Conservation (phyloP, 768 basidiomycete genomes). For the Dioszegia crocea region DNA sequence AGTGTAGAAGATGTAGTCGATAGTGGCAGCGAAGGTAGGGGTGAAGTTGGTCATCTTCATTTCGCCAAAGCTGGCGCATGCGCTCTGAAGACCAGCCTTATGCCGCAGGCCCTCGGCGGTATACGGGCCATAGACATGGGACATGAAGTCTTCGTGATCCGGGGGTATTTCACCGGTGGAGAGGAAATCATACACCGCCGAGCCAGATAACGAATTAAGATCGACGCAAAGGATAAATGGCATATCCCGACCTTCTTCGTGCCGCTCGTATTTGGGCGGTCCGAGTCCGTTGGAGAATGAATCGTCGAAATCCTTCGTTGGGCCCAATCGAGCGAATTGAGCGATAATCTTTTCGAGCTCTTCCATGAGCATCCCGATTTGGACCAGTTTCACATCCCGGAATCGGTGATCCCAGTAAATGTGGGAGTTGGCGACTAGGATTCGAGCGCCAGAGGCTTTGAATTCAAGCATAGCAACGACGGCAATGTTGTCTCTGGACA, state of each 20-base stretch:
- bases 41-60: slow-evolving; percentile 82
- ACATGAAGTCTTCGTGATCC: slow-evolving; percentile 87
- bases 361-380: slow-evolving; percentile 84
- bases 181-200: slow-evolving; percentile 89
- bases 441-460: slow-evolving; percentile 74
- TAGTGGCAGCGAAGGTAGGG: slow-evolving; percentile 74
- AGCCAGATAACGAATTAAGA: slow-evolving; percentile 81
- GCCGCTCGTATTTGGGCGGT: slow-evolving; percentile 36
- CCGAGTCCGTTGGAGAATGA: slow-evolving; percentile 33
- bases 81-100: slow-evolving; percentile 73
- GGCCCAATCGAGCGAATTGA: slow-evolving; percentile 78
- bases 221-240: slow-evolving; percentile 90
- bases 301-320: slow-evolving; percentile 49
- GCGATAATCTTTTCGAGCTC: slow-evolving; percentile 85
- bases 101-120: slow-evolving; percentile 77
- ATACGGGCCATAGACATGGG: slow-evolving; percentile 83
- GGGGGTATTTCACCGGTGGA: slow-evolving; percentile 61
- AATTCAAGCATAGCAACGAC: slow-evolving; percentile 82
- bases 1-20: slow-evolving; percentile 95
- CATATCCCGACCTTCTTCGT: slow-evolving; percentile 67
- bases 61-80: slow-evolving; percentile 64
- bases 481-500: slow-evolving; percentile 90
- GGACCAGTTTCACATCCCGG: slow-evolving; percentile 95
- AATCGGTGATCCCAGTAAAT: slow-evolving; percentile 88
- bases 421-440: slow-evolving; percentile 86